Evolutionary conservation across 2,329 filamentous ascomycete genomes (phyloP), one percentile per base, ranked within the genome.

Genomic region (Trichoderma oligosporum): DNA sequence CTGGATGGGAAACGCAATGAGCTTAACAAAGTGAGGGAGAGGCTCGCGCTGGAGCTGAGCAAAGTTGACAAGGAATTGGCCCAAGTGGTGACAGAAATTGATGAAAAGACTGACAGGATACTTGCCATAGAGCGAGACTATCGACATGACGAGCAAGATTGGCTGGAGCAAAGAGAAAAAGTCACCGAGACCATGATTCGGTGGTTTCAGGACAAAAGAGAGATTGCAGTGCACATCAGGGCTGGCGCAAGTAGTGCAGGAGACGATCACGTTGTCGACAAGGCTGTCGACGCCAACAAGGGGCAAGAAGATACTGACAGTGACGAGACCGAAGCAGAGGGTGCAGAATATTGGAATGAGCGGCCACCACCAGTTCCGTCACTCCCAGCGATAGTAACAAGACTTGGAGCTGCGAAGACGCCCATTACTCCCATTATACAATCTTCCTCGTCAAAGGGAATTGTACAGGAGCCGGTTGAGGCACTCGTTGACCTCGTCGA

Each of bases 61-160:
- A 63, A 68, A 39, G 63, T 70, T n/a, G 77, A 76, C 66, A 68
- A 71, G 31, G 69, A 72, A 31, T 65, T 78, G 20, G 69, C 67
- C 11, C 60, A 59, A n/a, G 64, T 70, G 3, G 62, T 60, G n/a
- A 60, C 65, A 27, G 62, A 62, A 14, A 70, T 65, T 60, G 66
- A 71, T 5, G 64, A 67, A 20, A 70, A 74, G 59, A 61, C 63
- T 35, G 68, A 72, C 12, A 72, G 69, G 52, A 67, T 76, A 11
- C 58, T 63, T 20, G 60, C 60, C 4, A 63, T 76, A 16, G 67
- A 72, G 24, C 63, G 67, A 24, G 67, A 72, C 14, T 71, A 70
- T 49, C 64, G 64, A 9, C 62, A 66, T 20, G 61, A 63, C 6
- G 65, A 70, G 49, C 67, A 66, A 11, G 60, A 66, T 1, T 62